phyloP scores from a whole-genome alignment of 805 yeast genomes.

The Diddensiella santjacobensis region DNA sequence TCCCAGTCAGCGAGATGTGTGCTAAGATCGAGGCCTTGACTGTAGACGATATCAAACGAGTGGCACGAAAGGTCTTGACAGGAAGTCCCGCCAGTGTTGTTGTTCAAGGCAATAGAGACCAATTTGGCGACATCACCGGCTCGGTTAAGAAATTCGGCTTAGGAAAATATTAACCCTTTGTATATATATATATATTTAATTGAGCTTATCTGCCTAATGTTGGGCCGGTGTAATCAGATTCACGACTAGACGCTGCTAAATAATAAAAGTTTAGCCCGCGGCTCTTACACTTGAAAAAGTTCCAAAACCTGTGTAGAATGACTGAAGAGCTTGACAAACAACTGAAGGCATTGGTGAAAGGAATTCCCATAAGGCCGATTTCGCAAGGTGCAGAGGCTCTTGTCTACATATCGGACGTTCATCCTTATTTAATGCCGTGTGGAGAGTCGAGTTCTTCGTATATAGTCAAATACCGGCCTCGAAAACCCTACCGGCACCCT shows the following conservation, averaged over 20 bases:
- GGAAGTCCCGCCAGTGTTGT: conserved; percentile 77
- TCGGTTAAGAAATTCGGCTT: conserved; percentile 69
- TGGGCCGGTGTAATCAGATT: too few species aligned
- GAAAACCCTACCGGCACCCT: conserved; percentile 87
- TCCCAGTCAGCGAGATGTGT: conserved; percentile 80
- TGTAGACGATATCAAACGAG: conserved; percentile 61
- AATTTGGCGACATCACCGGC: conserved; percentile 77
- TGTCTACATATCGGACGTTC: conserved; percentile 57
- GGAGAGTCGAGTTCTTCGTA: conserved; percentile 33
- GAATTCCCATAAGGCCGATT: conserved; percentile 48
- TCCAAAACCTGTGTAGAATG: too few species aligned
- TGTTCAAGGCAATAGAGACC: conserved; percentile 80
- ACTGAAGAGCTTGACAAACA: conserved; percentile 14
- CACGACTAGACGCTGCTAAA: too few species aligned
- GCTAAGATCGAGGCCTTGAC: conserved; percentile 65
- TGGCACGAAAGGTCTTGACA: conserved; percentile 71
- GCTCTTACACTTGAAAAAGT: too few species aligned
- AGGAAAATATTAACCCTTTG: conserved; percentile 38
- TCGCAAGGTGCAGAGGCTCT: conserved; percentile 94
- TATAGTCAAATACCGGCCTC: conserved; percentile 82
- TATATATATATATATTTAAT: too few species aligned
- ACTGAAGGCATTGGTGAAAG: conserved; percentile 16
- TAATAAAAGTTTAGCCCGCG: too few species aligned
- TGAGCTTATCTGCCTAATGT: too few species aligned
- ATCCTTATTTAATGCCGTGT: conserved; percentile 56